Evolutionary conservation across 805 yeast genomes (phyloP), one percentile per base, ranked within the genome.

Genomic region (Candida sithepensis): DNA sequence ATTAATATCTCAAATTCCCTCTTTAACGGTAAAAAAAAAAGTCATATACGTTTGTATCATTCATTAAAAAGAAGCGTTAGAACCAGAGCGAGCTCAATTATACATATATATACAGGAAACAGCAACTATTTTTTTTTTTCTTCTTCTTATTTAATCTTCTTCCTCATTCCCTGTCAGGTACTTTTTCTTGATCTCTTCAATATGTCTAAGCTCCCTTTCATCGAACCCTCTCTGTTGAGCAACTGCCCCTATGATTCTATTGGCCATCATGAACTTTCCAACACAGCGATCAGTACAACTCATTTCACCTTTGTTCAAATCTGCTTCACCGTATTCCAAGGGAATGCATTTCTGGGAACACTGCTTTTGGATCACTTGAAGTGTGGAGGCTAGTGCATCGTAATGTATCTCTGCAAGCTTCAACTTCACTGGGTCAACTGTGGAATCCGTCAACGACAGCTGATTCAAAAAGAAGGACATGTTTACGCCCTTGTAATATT

Each of bases 251-350:
- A 88, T 70, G 45, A 75, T 61, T 40, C 78, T 65, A 63, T 84
- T 90, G 41, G 90, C 84, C 57, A 75, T 75, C 71, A 89, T 87
- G 66, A 84, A 90, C 65, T 91, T 91, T 53, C 81, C 68, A 39
- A 87, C 92, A 69, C 98, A 91, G 50, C 97, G 72, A 64, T 90
- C 96, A 10, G 88, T 69, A 64, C 97, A 92, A 40, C 79, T 75
- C 49, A 74, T 67, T 63, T 91, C 97, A 33, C 96, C 97, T 59
- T 90, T 89, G 53, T 80, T 82, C 46, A 91, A 70, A 22, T 92
- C 97, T 9, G 79, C 75, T 58, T 92, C 98, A 14, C 88, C 88
- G 67, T 86, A 91, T 53, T 84, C 87, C n/a, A 74, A 79, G n/a
- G 85, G 84, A 37, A 94, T 76, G 67, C 99, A 94, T 66, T 94